These are phyloP conservation scores for Tolypocladium pustulatum DNA, from an alignment of 2,329 filamentous ascomycete species.

Conservation along the genomic window DNA sequence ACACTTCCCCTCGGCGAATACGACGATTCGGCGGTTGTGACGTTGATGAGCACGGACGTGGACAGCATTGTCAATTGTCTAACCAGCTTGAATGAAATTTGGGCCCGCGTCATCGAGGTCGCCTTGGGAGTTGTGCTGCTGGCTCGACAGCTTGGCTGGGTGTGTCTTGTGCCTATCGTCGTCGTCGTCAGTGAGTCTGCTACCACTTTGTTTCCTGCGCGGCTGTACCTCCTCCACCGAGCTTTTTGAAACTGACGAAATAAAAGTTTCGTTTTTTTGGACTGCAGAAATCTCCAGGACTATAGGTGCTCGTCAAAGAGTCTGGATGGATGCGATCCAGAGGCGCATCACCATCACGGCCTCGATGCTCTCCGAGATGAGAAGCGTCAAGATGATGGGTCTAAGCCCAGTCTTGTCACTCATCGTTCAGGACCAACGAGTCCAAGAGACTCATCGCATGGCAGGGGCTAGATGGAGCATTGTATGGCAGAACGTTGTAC, in stretches of 20 bases:
- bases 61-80: constrained; percentile 3
- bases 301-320: constrained; percentile 7
- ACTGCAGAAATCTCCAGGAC: constrained; percentile 7
- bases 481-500: constrained; percentile 8
- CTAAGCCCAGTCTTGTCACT: constrained; percentile 19
- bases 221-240: neutral
- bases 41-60: constrained; percentile 8
- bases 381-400: constrained; percentile 29
- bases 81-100: constrained; percentile 8
- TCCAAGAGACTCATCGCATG: constrained; percentile 14
- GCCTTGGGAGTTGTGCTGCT: constrained; percentile 7
- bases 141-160: constrained; percentile 9
- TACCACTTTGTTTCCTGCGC: neutral
- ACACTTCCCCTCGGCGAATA: constrained; percentile 3
- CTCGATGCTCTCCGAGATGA: constrained; percentile 24
- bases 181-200: constrained; percentile 7
- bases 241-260: neutral
- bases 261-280: constrained; percentile 3
- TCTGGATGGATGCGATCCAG: constrained; percentile 9
- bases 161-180: constrained; percentile 7
- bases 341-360: constrained; percentile 9
- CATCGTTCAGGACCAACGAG: constrained; percentile 21
- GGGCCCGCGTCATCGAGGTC: constrained; percentile 11
- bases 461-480: constrained; percentile 5
- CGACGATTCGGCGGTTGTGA: constrained; percentile 6